Percentiles rank a stretch among this genome's conserved stretches.
Conservation (phyloP, 2,329 filamentous ascomycete genomes). For the Hymenoscyphus albidus region DNA sequence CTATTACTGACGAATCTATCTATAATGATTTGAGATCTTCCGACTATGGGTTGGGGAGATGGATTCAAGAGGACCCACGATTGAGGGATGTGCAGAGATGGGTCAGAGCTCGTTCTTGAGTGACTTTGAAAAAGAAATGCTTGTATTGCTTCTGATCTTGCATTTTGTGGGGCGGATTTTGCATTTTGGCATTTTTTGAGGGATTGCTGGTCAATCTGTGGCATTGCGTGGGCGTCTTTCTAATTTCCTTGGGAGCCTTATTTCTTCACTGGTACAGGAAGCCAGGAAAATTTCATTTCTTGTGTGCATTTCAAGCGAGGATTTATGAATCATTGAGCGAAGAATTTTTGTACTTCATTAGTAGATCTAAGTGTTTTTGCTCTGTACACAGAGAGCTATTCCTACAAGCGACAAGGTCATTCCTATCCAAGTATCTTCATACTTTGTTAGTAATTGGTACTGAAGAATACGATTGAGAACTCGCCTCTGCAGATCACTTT, state of each 20-base stretch:
- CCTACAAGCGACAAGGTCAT: constrained; percentile 76
- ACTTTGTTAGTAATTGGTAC: constrained; percentile 8
- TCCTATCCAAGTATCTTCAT: constrained; percentile 73
- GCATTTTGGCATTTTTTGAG: constrained; percentile 5
- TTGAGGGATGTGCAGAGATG: constrained; percentile 55
- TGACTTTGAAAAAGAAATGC: background rate
- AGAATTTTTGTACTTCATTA: constrained; percentile 9
- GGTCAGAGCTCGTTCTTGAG: constrained; percentile 43
- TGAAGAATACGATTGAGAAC: constrained; percentile 29
- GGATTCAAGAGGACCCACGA: constrained; percentile 60
- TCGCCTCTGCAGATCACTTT: constrained; percentile 82
- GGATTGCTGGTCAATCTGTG: background rate
- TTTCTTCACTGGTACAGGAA: constrained; percentile 17
- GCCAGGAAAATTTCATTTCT: constrained; percentile 10
- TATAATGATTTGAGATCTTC: constrained; percentile 52
- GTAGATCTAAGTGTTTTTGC: constrained; percentile 41
- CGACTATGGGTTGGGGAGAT: constrained; percentile 55
- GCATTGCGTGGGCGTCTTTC: constrained; percentile 21
- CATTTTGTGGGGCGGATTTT: constrained; percentile 8
- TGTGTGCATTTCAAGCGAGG: constrained; percentile 17
- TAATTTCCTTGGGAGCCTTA: background rate
- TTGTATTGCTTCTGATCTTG: background rate
- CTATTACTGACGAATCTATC: constrained; percentile 55
- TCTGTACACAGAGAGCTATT: constrained; percentile 79
- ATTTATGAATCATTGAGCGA: constrained; percentile 17